Base-by-base conservation (phyloP, 495 filamentous ascomycete species). In the Echria macrotheca region DNA sequence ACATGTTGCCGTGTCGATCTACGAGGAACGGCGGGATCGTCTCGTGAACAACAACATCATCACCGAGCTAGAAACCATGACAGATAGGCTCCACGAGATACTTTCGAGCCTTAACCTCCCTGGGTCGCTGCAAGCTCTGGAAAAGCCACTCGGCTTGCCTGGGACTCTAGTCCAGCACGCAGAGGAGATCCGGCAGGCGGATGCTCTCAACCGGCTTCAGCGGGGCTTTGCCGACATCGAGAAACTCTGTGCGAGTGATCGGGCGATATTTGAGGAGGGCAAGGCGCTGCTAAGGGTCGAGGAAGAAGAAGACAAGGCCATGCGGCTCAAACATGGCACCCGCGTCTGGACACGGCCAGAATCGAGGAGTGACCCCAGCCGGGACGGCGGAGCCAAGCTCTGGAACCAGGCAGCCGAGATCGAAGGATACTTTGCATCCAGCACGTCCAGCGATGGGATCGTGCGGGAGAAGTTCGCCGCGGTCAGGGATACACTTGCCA, bases 131-230 rank as follows among this genome's bases (percentile, higher is more conserved):
- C 94, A 97, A 61, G 93, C 94, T 0, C 74, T 98, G 0, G 93
- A 98, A 56, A 98, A 95, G 58, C 91, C 93, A 0, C 77, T 98
- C 0, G 93, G 93, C 0, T 68, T 98, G n/a, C 93, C 93, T 1
- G 85, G 86, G 5, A 84, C 78, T 0, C 67, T 98, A 3, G 77
- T 87, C 7, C 84, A 90, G 9, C 93, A 96, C 58, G 93, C 93
- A 7, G 94, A 98, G 56, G 93, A 97, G 58, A 84, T 98, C 42
- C 78, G 87, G n/a, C 91, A 97, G 61, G 87, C 89, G 55, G 88
- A 94, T 59, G 91, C 91, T 0, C 64, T 91, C 15, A 78, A 83
- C 51, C 74, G 83, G 14, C 64, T 98, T 3, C 77, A 83, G 38
- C 77, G 80, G 21, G 85, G 86, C 12, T 85, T 96, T 33, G 81